Conservation (phyloP, 805 yeast species). For the Cyberlindnera mycetangii region DNA sequence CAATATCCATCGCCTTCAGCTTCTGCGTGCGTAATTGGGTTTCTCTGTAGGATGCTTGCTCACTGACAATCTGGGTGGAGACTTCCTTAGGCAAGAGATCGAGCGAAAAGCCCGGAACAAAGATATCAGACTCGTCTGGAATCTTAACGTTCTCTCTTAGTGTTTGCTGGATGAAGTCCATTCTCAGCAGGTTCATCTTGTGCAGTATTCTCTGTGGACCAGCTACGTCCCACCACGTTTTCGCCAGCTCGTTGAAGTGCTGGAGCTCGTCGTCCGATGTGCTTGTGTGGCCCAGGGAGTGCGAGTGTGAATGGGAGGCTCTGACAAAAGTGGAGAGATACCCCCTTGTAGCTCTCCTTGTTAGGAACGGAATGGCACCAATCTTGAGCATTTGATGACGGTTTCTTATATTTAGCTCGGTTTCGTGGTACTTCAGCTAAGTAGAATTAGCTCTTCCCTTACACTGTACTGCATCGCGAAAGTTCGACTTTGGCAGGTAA, state of each 20-base stretch:
- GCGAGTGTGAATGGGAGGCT: constrained; percentile 9
- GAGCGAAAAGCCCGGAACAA: constrained; percentile 74
- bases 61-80: constrained; percentile 42
- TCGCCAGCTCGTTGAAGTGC: constrained; percentile 84
- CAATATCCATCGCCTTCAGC: constrained; percentile 73
- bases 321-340: neutral
- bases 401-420: no score
- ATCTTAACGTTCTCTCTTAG: constrained; percentile 34
- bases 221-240: constrained; percentile 97
- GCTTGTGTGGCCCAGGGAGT: constrained; percentile 27
- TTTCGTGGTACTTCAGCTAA: no score
- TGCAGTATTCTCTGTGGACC: constrained; percentile 94
- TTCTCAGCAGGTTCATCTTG: constrained; percentile 85
- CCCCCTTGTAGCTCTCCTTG: neutral
- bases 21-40: constrained; percentile 31
- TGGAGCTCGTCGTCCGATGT: constrained; percentile 62
- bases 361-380: neutral
- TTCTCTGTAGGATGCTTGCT: constrained; percentile 47
- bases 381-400: neutral
- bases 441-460: no score
- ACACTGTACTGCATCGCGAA: no score
- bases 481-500: no score
- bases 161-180: constrained; percentile 78
- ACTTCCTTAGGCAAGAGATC: constrained; percentile 63
- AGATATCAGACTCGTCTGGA: constrained; percentile 36